Percentiles rank a stretch among this genome's conserved stretches.
Conservation (phyloP, 1,284 basidiomycete genomes). For the Fomes fomentarius region DNA sequence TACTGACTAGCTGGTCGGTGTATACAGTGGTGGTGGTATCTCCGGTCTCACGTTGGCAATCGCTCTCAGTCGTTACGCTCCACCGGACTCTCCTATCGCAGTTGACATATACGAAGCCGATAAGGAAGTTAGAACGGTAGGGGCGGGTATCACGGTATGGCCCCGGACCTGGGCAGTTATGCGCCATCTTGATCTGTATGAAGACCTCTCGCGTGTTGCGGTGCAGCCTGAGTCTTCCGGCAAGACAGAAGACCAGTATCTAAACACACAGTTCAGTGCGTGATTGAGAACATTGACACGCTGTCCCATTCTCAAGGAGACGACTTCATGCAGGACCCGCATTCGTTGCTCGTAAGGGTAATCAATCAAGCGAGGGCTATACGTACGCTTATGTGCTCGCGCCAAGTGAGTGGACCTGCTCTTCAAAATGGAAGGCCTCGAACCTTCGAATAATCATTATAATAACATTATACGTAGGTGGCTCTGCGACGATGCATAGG, state of each 20-base stretch:
- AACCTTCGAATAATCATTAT: too few species aligned
- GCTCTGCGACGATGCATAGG: constrained; percentile 24
- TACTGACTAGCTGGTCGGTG: background rate
- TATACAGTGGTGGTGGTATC: constrained; percentile 39
- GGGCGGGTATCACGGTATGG: constrained; percentile 41
- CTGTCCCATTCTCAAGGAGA: too few species aligned
- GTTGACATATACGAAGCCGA: constrained; percentile 39
- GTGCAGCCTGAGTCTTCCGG: constrained; percentile 14
- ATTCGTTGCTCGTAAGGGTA: constrained; percentile 16
- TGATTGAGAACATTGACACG: too few species aligned
- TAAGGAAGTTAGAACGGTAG: constrained; percentile 35
- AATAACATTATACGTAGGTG: constrained; percentile 9
- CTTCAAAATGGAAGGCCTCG: background rate
- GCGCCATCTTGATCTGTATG: constrained; percentile 36
- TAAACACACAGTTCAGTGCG: background rate
- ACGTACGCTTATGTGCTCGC: constrained; percentile 9
- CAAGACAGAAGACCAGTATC: too few species aligned
- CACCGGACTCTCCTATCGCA: constrained; percentile 25
- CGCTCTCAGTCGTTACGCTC: constrained; percentile 32
- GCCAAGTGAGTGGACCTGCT: constrained; percentile 1
- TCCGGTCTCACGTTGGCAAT: constrained; percentile 39
- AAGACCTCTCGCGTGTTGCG: constrained; percentile 30
- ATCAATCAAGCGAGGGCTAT: constrained; percentile 11
- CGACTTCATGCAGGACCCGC: constrained; percentile 9
- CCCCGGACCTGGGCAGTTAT: constrained; percentile 41